A percentile compares a stretch with the other conserved stretches of the same genome.
phyloP scores from a whole-genome alignment of 192 early-diverging fungal species.

The Phycomyces nitens region DNA sequence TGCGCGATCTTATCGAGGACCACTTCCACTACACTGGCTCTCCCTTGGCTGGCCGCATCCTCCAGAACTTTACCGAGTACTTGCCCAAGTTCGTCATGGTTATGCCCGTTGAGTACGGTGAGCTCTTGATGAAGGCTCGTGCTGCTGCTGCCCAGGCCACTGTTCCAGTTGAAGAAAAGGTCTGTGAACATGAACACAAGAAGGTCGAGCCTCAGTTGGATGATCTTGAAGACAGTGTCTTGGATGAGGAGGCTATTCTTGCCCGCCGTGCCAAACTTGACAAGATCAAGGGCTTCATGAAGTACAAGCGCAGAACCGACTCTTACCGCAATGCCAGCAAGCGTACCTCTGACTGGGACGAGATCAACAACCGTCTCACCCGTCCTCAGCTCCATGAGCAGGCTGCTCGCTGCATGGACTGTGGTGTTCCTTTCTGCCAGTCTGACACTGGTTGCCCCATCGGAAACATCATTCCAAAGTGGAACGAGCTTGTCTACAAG shows the following conservation, averaged over 20 bases:
- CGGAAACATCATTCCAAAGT: conserved; percentile 98
- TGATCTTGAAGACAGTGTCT: conserved; percentile 87
- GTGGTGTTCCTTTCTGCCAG: conserved; percentile 98
- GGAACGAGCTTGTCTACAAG: conserved; percentile 96
- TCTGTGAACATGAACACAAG: conserved; percentile 5
- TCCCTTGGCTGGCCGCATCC: conserved; percentile 61
- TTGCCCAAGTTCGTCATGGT: conserved; percentile 89
- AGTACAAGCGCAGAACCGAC: conserved; percentile 88
- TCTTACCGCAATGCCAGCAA: conserved; percentile 79
- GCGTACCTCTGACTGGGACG: conserved; percentile 88
- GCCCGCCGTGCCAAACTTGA: conserved; percentile 74
- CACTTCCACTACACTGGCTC: conserved; percentile 84
- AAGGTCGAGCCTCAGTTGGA: conserved; percentile 61
- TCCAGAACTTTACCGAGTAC: conserved; percentile 65
- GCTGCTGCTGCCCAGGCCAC: conserved; percentile 31
- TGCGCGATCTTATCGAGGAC: conserved; percentile 75
- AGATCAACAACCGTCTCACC: conserved; percentile 88
- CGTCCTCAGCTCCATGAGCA: conserved; percentile 82
- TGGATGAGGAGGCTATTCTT: conserved; percentile 72
- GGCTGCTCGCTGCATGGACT: conserved; percentile 96
- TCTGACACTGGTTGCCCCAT: conserved; percentile 96
- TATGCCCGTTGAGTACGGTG: conserved; percentile 89
- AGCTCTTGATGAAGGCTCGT: conserved; percentile 67
- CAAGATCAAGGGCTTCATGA: conserved; percentile 93
- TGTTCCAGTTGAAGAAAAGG: conserved; percentile 16